Evolutionary conservation across 176 grass and related monocot species (phyloP), one percentile per base, ranked within the genome.

Genomic region (Rhynchospora pubera): DNA sequence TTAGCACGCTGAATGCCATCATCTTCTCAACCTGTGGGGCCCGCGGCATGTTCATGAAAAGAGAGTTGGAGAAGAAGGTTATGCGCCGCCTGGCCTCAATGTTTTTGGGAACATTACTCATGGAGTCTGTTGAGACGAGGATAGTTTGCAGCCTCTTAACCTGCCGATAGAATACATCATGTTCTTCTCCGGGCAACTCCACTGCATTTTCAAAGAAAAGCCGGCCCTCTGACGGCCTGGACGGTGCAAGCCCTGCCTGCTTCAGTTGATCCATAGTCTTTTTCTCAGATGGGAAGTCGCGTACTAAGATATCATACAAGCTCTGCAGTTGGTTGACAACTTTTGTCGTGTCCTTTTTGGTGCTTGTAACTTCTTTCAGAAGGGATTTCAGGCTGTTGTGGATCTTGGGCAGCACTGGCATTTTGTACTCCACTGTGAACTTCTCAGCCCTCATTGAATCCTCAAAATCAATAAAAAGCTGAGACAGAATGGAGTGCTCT

Each of bases 1-100:
- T 97, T 85, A 97, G 81, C 22, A 97, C 94, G 77, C 91, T 92
- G 47, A 97, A 97, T 34, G 94, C 64, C 86, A 88, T 89, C 94
- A 97, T 97, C 85, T 97, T 97, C 87, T 97, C 91, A 46, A 97
- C 94, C 80, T 85, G 91, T 56, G 91, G 91, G 34, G 94, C 94
- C 62, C 94, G 77, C 15, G 94, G 94, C 93, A 97, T 97, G 78
- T 97, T 97, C 94, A 97, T 97, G 83, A 97, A 97, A 65, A 97
- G 85, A 19, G 94, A 97, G 76, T 97, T 97, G 90, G 89, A 90
- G 83, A 97, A 97, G 71, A 97, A 97, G 59, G 94, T 91, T 3
- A 97, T 94, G 32, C 94, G 87, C 55, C 94, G 84, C 19, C 90
- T 88, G 65, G 94, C 94, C 86, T 97, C 94, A 15, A 97, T 88